A percentile compares a stretch with the other conserved stretches of the same genome.
These are phyloP conservation scores for Plantago elongata DNA, from an alignment of 257 asterid species.

Conservation along the genomic window DNA sequence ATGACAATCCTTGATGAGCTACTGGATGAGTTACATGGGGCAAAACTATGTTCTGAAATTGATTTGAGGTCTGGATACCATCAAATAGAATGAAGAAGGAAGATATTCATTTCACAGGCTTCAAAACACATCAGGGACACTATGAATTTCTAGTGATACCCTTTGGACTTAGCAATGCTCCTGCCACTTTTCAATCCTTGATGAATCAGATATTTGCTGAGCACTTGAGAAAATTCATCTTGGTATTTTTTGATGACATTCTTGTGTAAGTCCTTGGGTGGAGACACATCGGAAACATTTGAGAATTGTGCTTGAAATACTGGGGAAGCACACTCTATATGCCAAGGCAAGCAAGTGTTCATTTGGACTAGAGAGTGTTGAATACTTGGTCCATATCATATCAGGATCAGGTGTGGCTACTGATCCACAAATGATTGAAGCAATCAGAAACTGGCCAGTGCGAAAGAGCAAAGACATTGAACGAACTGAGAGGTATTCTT, in stretches of 20 bases:
- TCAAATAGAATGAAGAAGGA: too few relatives aligned
- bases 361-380: not conserved
- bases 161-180: too few relatives aligned
- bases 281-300: not conserved
- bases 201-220: too few relatives aligned
- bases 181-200: too few relatives aligned
- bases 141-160: too few relatives aligned
- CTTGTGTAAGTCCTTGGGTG: not conserved
- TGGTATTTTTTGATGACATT: not conserved
- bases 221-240: too few relatives aligned
- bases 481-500: not conserved
- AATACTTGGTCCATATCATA: not conserved
- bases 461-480: not conserved
- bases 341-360: not conserved
- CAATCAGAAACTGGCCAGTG: not conserved
- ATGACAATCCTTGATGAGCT: too few relatives aligned
- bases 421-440: not conserved
- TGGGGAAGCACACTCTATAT: not conserved
- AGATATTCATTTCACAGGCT: too few relatives aligned
- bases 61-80: too few relatives aligned
- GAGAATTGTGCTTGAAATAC: not conserved
- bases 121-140: too few relatives aligned
- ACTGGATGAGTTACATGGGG: too few relatives aligned
- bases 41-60: too few relatives aligned
- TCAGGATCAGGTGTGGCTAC: not conserved